Evolutionary conservation across 805 yeast species (phyloP).

Genomic region (Starmerella riodocensis): DNA sequence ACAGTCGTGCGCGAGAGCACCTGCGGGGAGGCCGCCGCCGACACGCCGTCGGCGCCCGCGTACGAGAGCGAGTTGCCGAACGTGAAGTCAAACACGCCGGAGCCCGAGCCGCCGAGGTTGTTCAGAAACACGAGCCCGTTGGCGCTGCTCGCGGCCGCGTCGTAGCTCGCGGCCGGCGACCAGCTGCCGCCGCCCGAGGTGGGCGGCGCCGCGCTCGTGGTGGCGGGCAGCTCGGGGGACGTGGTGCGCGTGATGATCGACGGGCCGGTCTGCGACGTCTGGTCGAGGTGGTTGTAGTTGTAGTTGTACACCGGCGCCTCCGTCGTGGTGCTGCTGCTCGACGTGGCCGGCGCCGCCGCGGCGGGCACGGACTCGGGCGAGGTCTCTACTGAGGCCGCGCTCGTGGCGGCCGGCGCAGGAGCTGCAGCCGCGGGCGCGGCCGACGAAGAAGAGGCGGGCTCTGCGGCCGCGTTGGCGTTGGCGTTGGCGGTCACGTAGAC

Average conservation of each 20-base stretch:
- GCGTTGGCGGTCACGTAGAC: slow-evolving; percentile 16
- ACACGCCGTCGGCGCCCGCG: slow-evolving; percentile 62
- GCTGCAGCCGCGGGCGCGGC: slow-evolving; percentile 15
- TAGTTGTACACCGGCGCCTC: slow-evolving; percentile 10
- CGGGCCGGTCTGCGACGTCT: slow-evolving; percentile 22
- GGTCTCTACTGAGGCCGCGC: too few relatives aligned
- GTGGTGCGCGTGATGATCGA: slow-evolving; percentile 19
- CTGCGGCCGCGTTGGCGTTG: slow-evolving; percentile 23
- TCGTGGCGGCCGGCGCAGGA: slow-evolving; percentile 8
- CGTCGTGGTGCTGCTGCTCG: slow-evolving; percentile 8
- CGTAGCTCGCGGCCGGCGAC: slow-evolving; percentile 64
- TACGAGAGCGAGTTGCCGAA: slow-evolving; percentile 90
- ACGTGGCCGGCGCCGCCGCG: slow-evolving; percentile 18
- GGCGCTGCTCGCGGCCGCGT: slow-evolving; percentile 49
- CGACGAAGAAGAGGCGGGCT: slow-evolving; percentile 17
- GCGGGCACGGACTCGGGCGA: slow-evolving; percentile 21
- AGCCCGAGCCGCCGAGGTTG: slow-evolving; percentile 65
- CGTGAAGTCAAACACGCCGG: slow-evolving; percentile 75
- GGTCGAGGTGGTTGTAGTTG: slow-evolving; percentile 21
- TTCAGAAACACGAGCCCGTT: slow-evolving; percentile 71
- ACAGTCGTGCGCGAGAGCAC: slow-evolving; percentile 57
- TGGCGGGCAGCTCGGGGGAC: slow-evolving; percentile 17
- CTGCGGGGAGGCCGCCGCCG: slow-evolving; percentile 55
- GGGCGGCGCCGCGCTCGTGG: slow-evolving; percentile 5
- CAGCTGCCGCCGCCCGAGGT: slow-evolving; percentile 41